Evolutionary conservation across 805 yeast species (phyloP).

Genomic region (Lipomyces mesembrius): DNA sequence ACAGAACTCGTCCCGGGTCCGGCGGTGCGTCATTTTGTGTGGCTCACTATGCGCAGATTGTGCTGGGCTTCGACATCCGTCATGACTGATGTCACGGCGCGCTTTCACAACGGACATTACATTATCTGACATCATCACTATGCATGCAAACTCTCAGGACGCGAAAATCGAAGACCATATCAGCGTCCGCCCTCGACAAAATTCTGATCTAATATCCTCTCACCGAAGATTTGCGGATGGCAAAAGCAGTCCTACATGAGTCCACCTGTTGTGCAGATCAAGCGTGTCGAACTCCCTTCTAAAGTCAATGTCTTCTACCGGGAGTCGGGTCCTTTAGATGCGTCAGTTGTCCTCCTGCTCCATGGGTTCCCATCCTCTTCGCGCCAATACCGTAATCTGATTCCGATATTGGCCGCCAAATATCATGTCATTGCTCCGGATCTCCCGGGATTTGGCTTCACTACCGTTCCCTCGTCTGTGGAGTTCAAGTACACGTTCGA

Average conservation of each 20-base stretch:
- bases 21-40: no score
- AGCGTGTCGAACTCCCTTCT: background rate
- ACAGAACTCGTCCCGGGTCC: no score
- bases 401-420: conserved; percentile 47
- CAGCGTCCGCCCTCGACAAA: no score
- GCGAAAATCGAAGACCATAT: no score
- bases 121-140: no score
- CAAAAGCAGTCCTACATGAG: background rate
- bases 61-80: no score
- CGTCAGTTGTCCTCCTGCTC: conserved; percentile 48
- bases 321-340: conserved; percentile 49
- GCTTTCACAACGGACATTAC: no score
- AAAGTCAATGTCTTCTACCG: conserved; percentile 46
- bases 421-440: conserved; percentile 54
- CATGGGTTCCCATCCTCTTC: conserved; percentile 56
- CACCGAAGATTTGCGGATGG: no score
- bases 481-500: conserved; percentile 46
- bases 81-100: no score
- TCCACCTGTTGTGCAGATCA: background rate
- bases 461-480: conserved; percentile 42
- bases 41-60: no score
- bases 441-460: conserved; percentile 52
- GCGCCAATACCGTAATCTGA: conserved; percentile 48
- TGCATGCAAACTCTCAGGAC: no score
- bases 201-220: no score